Base-by-base conservation (phyloP, 2,329 filamentous ascomycete species). In the Trichoderma brevicompactum region DNA sequence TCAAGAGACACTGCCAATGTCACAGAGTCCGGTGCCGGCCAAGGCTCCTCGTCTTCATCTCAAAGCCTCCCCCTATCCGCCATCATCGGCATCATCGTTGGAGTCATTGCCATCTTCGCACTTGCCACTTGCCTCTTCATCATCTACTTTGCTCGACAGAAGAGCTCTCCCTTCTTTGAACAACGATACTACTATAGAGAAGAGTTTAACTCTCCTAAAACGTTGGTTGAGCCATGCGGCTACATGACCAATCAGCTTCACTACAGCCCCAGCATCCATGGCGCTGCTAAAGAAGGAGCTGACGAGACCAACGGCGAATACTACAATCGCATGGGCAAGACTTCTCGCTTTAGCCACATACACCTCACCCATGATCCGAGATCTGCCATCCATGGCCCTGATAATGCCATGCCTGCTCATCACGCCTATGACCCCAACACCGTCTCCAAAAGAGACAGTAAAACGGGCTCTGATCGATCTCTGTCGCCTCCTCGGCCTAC, bases 31-130 rank as follows among this genome's bases (percentile, higher is more conserved):
- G 66, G 63, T 3, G 66, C 70, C 4, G 10, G 9, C n/a, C 68
- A 71, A 3, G 77, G 75, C 2, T 69, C 73, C 3, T 54, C 74
- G 0, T 66, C 69, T 0, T 68, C 72, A 1, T 67, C 71, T 3
- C 72, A 69, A 4, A 70, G 70, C 9, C 78, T 86, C 71, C 79
- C 80, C 0, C 79, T 79, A 0, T 80, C 81, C 2, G 81, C 81
- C n/a, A 83, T 86, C 15, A 81, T 82, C 0, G 85, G 84, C 17
- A 86, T 87, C 52, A 79, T 77, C 0, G 72, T 85, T 0, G 84
- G 81, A 12, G 79, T 77, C 7, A 76, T 76, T 0, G 73, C 83
- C 0, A 70, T 81, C 1, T 71, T 86, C 3, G 40, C 82, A 6
- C 77, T 80, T 0, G 78, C 77, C 2, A 68, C 75, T 0, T 78